Evolutionary conservation across 176 grass and related monocot species (phyloP), one percentile per base, ranked within the genome.

Genomic region (Oryza meridionalis): DNA sequence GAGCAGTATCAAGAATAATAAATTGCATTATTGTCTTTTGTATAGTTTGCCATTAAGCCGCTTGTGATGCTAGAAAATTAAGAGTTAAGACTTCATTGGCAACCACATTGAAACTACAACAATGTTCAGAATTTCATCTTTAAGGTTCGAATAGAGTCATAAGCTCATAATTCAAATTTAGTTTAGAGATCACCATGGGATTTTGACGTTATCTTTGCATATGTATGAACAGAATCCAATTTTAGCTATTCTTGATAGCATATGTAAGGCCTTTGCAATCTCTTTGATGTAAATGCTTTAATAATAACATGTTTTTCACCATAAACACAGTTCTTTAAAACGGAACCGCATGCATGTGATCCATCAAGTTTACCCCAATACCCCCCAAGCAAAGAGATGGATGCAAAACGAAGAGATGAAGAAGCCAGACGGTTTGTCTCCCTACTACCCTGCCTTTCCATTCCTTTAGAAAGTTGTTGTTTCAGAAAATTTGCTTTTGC

Each of bases 381-480:
- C 61, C 87, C 92, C 40, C 92, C 92, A 43, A 92, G 92, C 87
- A 94, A 94, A 82, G 92, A 94, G 81, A 92, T 94, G 81, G 92
- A 94, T 63, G 92, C 92, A 50, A 94, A 94, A 90, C 77, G 81
- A 76, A 87, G 92, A 81, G 92, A 94, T 44, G 92, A 94, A 88
- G 90, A 94, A 90, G 90, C 92, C 72, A 94, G 92, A 92, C 90
- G 92, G 92, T 94, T 80, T 58, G 89, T 87, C 11, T 31, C 33
- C 43, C 53, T 51, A 51, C 14, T 15, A 15, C 12, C 46, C 46
- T 37, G 71, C 68, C 46, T n/a, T 19, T 66, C 32, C 2, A 24
- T 70, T 70, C 46, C 17, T 2, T 88, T 17, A 17, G 8, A 84
- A 21, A 76, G 10, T 66, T 81, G 50, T 76, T 85, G 47, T 33